These are phyloP conservation scores for Rhizopogon salebrosus DNA, from an alignment of 768 basidiomycete genomes.

Conservation along the genomic window DNA sequence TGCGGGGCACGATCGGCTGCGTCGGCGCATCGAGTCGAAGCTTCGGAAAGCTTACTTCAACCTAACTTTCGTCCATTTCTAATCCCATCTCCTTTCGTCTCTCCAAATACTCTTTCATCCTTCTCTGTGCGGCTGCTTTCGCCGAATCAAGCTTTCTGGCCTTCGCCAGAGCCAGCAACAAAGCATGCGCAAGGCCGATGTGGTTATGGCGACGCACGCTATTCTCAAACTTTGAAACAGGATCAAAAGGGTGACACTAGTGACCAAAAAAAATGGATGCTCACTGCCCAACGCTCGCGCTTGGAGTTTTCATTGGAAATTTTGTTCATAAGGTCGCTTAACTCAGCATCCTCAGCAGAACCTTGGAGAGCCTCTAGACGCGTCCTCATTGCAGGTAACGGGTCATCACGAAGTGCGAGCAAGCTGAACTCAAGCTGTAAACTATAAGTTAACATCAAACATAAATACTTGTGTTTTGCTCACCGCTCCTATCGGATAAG, in stretches of 20 bases:
- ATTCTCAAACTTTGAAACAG: conserved; percentile 69
- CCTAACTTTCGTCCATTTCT: conserved; percentile 39
- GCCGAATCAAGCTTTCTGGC: conserved; percentile 55
- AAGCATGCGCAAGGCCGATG: conserved; percentile 71
- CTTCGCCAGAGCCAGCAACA: conserved; percentile 71
- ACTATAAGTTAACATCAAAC: conserved; percentile 7
- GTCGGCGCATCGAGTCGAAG: too few relatives aligned
- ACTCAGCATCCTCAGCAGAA: conserved; percentile 36
- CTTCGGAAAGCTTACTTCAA: not conserved
- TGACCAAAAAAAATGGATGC: conserved; percentile 24
- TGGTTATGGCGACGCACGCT: conserved; percentile 84
- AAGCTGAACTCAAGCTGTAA: conserved; percentile 86
- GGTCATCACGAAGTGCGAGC: conserved; percentile 80
- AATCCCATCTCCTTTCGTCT: conserved; percentile 36
- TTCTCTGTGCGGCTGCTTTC: conserved; percentile 37
- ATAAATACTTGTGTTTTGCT: conserved; percentile 19
- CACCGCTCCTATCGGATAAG: conserved; percentile 87
- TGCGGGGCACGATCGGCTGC: not conserved
- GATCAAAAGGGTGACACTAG: conserved; percentile 4
- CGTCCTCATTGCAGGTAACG: conserved; percentile 61
- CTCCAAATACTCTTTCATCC: conserved; percentile 39
- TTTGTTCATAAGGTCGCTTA: conserved; percentile 48
- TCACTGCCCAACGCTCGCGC: conserved; percentile 77
- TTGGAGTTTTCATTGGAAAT: conserved; percentile 68
- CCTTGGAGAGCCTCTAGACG: conserved; percentile 48